Evolutionary conservation across 2,329 filamentous ascomycete genomes (phyloP).

Genomic region (Myriangium duriaei): DNA sequence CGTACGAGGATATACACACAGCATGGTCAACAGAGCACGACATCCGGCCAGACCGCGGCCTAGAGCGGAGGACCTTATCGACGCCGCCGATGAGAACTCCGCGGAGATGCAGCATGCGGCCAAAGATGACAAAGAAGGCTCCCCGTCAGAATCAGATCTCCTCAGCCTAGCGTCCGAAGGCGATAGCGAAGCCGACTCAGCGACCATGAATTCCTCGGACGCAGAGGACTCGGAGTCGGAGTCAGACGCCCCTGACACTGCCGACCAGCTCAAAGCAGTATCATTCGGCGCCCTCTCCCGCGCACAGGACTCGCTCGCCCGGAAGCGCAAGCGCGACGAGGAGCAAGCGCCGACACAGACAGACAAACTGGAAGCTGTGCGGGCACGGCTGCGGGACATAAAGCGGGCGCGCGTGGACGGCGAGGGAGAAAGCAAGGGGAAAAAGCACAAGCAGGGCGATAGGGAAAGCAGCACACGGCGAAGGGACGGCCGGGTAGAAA

Average conservation of each 20-base stretch:
- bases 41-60: background rate
- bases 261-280: conserved; percentile 44
- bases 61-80: conserved; percentile 10
- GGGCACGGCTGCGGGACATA: conserved; percentile 32
- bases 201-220: background rate
- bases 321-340: conserved; percentile 29
- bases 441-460: conserved; percentile 13
- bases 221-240: conserved; percentile 20
- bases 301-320: conserved; percentile 57
- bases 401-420: conserved; percentile 16
- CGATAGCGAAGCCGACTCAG: conserved; percentile 17
- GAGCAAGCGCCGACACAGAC: conserved; percentile 29
- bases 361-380: conserved; percentile 34
- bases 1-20: too few relatives aligned
- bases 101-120: too few relatives aligned
- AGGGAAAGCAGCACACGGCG: conserved; percentile 3
- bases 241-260: conserved; percentile 29
- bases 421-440: conserved; percentile 12
- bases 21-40: too few relatives aligned
- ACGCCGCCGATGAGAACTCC: conserved; percentile 11
- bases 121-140: conserved; percentile 27
- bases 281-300: conserved; percentile 86
- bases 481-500: too few relatives aligned
- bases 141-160: conserved; percentile 16
- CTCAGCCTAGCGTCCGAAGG: too few relatives aligned